Evolutionary conservation across 2,329 filamentous ascomycete genomes (phyloP).

Genomic region (Botrytis aclada): DNA sequence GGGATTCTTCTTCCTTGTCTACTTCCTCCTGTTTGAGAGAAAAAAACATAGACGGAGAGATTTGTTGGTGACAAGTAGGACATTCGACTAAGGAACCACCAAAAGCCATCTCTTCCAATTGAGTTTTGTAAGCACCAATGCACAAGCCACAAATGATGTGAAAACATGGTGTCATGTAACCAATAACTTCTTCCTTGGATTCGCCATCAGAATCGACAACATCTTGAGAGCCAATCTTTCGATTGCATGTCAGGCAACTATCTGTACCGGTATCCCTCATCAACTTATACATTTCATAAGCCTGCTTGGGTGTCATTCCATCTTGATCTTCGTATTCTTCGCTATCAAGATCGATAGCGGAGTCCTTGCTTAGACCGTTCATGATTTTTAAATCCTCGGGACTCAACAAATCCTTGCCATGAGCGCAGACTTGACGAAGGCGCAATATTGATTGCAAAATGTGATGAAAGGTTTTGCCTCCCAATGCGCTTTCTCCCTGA

Average conservation of each 20-base stretch:
- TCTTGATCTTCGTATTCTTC: slow-evolving; percentile 55
- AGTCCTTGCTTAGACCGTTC: slow-evolving; percentile 76
- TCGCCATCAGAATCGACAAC: slow-evolving; percentile 56
- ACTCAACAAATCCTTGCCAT: slow-evolving; percentile 86
- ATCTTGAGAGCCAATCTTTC: slow-evolving; percentile 57
- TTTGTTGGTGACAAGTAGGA: slow-evolving; percentile 62
- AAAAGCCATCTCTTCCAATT: slow-evolving; percentile 44
- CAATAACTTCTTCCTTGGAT: slow-evolving; percentile 60
- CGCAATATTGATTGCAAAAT: slow-evolving; percentile 89
- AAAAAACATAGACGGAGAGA: slow-evolving; percentile 64
- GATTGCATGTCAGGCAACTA: slow-evolving; percentile 66
- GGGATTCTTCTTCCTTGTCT: slow-evolving; percentile 34
- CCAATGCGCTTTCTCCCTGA: slow-evolving; percentile 62
- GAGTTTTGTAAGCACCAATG: slow-evolving; percentile 57
- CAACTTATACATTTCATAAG: slow-evolving; percentile 80
- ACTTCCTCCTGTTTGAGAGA: slow-evolving; percentile 54
- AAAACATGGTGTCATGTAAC: slow-evolving; percentile 81
- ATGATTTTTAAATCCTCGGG: slow-evolving; percentile 78
- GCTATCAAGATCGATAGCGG: slow-evolving; percentile 85
- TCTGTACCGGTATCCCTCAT: slow-evolving; percentile 81
- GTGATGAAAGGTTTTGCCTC: slow-evolving; percentile 87
- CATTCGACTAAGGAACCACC: slow-evolving; percentile 53
- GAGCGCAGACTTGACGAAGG: slow-evolving; percentile 85
- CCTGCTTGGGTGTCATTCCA: slow-evolving; percentile 64
- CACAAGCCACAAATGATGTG: slow-evolving; percentile 80